A percentile compares a stretch with the other conserved stretches of the same genome.
Evolutionary conservation across 2,329 filamentous ascomycete genomes (phyloP).

Genomic region (Tolypocladium cylindrosporum): DNA sequence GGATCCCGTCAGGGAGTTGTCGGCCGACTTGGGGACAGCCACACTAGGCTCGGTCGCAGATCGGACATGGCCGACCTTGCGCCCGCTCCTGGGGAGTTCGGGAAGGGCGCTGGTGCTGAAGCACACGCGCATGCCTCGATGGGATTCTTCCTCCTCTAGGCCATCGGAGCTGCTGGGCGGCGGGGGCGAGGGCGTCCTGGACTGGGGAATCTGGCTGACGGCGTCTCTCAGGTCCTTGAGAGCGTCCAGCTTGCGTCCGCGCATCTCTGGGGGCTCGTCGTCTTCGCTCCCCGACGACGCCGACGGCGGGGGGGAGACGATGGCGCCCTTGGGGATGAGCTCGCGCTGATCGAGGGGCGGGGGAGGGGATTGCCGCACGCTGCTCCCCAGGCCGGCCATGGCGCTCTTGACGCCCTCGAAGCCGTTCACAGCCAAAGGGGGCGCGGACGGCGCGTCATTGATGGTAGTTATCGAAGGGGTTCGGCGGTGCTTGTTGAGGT

Average conservation of each 20-base stretch:
- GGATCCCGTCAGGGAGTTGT: conserved; percentile 40
- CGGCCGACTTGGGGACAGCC: conserved; percentile 32
- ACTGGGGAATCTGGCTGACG: conserved; percentile 62
- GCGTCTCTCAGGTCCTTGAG: conserved; percentile 69
- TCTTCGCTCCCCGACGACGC: conserved; percentile 74
- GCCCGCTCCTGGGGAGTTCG: conserved; percentile 27
- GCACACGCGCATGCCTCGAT: conserved; percentile 29
- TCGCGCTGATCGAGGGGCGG: conserved; percentile 60
- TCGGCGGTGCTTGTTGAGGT: conserved; percentile 53
- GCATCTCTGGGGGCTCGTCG: conserved; percentile 45
- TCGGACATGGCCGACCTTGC: conserved; percentile 38
- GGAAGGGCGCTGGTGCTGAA: conserved; percentile 37
- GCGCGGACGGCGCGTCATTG: conserved; percentile 17
- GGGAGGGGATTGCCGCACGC: conserved; percentile 74
- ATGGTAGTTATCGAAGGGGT: conserved; percentile 35
- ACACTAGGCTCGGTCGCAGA: conserved; percentile 46
- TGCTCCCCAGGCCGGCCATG: conserved; percentile 34
- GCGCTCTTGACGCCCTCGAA: conserved; percentile 12
- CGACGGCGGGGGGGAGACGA: conserved; percentile 89
- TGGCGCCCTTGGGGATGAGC: conserved; percentile 66
- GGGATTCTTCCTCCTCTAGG: neutral
- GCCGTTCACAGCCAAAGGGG: conserved; percentile 19
- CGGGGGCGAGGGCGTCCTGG: conserved; percentile 32
- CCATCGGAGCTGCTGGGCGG: neutral
- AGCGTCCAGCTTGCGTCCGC: conserved; percentile 39